Evolutionary conservation across 2,329 filamentous ascomycete genomes (phyloP), one percentile per base, ranked within the genome.

Genomic region (Dactylellina cionopaga): DNA sequence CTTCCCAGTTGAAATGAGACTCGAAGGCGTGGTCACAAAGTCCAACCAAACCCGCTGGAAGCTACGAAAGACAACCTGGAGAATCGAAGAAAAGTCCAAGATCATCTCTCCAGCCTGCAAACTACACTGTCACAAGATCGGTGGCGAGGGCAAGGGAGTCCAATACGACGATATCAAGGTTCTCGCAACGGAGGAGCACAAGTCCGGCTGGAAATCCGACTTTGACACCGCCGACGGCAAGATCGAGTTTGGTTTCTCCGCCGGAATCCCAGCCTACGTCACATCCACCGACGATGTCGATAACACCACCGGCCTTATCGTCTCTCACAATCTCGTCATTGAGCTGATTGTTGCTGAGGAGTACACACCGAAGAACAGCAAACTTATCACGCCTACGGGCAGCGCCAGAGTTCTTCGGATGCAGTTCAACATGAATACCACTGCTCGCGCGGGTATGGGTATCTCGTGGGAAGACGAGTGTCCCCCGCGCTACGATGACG

Each of bases 401-500:
- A 90, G 92, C 1, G 95, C 94, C 0, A 88, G 94, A 75, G 94
- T 98, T 56, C 84, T 99, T 72, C 87, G 94, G 75, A 97, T 96
- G 86, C 92, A 96, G 80, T 98, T 97, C 83, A 88, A 87, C 77
- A 85, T 95, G 58, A 84, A 88, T 65, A 85, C 98, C 62, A 97
- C 93, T 2, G 90, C 96, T 81, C 87, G 91, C 70, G 87, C 87
- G 17, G 94, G 94, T 15, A 86, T 96, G 79, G 93, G 94, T 54
- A 93, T 99, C 77, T 92, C 90, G 76, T 99, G 95, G 94, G 94
- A 98, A 77, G 94, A 97, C 81, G 94, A 99, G 83, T 89, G 91
- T 78, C 94, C 94, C 10, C 94, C 94, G 0, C 87, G 96, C 76
- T 99, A 99, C 81, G 90, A 95, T 80, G 92, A 98, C 79, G 92